Evolutionary conservation across 2,329 filamentous ascomycete species (phyloP).

Genomic region (Colletotrichum siamense): DNA sequence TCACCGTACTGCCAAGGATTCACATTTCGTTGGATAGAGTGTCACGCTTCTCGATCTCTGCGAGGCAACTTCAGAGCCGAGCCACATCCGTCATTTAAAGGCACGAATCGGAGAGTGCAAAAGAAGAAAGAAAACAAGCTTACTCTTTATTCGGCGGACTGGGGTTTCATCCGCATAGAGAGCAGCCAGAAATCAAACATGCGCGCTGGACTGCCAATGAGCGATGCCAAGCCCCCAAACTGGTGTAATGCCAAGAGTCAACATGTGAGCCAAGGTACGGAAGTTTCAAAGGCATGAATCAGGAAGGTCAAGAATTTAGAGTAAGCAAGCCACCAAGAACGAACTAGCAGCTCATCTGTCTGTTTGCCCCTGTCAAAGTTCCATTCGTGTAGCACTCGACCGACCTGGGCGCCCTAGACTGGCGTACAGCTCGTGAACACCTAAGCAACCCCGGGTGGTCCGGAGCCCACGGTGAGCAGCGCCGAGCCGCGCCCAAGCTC

Average conservation of each 20-base stretch:
- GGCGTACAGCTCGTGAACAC: not conserved
- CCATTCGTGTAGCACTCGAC: conserved; percentile 7
- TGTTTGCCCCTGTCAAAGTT: not conserved
- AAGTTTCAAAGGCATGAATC: conserved; percentile 16
- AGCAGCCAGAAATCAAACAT: not conserved
- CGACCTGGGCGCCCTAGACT: not conserved
- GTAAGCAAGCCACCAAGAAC: not conserved
- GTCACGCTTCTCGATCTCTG: not conserved
- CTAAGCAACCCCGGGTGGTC: not conserved
- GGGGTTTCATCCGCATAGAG: not conserved
- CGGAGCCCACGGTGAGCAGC: not conserved
- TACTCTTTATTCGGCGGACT: not conserved
- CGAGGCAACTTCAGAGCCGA: not conserved
- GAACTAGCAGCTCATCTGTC: not conserved
- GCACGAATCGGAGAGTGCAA: not conserved
- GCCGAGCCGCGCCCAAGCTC: conserved; percentile 1
- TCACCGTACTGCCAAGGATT: not conserved
- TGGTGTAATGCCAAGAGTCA: not conserved
- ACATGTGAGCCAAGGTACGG: conserved; percentile 10
- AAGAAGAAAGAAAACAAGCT: not conserved
- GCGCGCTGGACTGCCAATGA: not conserved
- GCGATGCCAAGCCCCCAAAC: not conserved
- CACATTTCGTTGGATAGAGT: conserved; percentile 3
- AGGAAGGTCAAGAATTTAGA: not conserved
- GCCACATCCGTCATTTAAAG: not conserved